A percentile compares a stretch with the other conserved stretches of the same genome.
phyloP scores from a whole-genome alignment of 345 rosid species.

The Gossypium ekmanianum region DNA sequence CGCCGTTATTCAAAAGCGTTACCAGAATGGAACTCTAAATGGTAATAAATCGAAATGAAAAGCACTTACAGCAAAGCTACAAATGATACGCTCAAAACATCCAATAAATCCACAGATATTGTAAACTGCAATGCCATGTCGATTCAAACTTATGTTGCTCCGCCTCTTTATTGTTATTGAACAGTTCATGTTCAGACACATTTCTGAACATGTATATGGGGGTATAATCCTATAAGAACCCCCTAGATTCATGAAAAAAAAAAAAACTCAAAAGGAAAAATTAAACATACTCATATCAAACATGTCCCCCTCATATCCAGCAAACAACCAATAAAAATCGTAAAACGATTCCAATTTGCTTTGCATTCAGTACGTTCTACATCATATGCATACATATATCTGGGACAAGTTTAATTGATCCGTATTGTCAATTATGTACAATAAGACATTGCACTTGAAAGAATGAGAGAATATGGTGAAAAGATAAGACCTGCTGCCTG shows the following conservation, averaged over 20 bases:
- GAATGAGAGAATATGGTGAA: constrained; percentile 27
- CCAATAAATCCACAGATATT: too few species aligned
- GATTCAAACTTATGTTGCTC: neutral
- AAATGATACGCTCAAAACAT: neutral
- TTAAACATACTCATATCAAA: neutral
- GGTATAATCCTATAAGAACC: too few species aligned
- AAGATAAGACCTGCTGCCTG: neutral
- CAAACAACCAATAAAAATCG: neutral
- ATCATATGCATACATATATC: constrained; percentile 23
- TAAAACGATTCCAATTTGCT: constrained; percentile 16
- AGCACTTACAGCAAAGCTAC: neutral
- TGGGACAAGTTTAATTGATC: constrained; percentile 17
- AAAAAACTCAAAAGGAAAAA: neutral
- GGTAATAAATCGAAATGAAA: too few species aligned
- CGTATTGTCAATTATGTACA: constrained; percentile 39
- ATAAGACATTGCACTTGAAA: constrained; percentile 23
- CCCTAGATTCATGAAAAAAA: too few species aligned
- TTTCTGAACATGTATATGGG: too few species aligned
- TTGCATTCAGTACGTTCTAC: constrained; percentile 18
- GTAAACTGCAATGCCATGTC: neutral
- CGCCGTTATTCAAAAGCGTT: too few species aligned
- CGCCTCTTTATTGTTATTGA: too few species aligned
- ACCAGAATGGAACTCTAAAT: too few species aligned
- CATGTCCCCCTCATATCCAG: neutral
- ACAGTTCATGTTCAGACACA: too few species aligned